These are phyloP conservation scores for Tulasnella sp. DNA, from an alignment of 768 basidiomycete species.

Conservation along the genomic window DNA sequence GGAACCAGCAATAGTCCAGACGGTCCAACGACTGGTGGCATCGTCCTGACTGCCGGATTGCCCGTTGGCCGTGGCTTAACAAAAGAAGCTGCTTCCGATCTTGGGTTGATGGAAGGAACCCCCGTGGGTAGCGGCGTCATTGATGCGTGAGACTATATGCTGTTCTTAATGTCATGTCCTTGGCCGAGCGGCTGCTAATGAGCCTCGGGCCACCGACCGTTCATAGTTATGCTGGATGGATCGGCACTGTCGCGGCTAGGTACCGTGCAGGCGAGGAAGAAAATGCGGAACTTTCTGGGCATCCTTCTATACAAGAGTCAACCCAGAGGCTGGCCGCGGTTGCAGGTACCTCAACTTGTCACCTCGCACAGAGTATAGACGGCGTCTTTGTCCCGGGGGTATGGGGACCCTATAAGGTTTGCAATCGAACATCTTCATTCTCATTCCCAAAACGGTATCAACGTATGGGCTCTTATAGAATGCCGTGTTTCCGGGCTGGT, in stretches of 20 bases:
- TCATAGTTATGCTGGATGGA: slow-evolving; percentile 82
- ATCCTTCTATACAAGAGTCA: slow-evolving; percentile 70
- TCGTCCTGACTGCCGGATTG: slow-evolving; percentile 70
- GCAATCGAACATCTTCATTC: too few relatives aligned
- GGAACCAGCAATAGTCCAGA: slow-evolving; percentile 38
- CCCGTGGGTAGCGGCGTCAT: slow-evolving; percentile 93
- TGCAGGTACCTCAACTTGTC: slow-evolving; percentile 95
- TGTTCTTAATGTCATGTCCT: not conserved
- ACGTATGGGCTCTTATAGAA: slow-evolving; percentile 46
- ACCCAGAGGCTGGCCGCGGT: slow-evolving; percentile 81
- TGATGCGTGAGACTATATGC: slow-evolving; percentile 64
- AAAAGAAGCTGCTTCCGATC: slow-evolving; percentile 70
- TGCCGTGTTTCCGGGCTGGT: slow-evolving; percentile 88
- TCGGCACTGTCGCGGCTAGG: slow-evolving; percentile 88
- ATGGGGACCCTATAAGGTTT: slow-evolving; percentile 86
- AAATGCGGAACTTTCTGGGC: slow-evolving; percentile 46
- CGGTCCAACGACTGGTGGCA: slow-evolving; percentile 43
- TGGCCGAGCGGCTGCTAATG: not conserved
- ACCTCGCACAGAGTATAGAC: slow-evolving; percentile 82
- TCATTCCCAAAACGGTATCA: not conserved
- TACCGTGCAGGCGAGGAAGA: slow-evolving; percentile 46
- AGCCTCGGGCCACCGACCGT: not conserved
- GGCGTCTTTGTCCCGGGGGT: slow-evolving; percentile 82
- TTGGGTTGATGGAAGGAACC: slow-evolving; percentile 80
- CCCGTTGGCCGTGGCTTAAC: slow-evolving; percentile 84